Evolutionary conservation across 2,329 filamentous ascomycete genomes (phyloP).

Genomic region (Chaetomium sp.): DNA sequence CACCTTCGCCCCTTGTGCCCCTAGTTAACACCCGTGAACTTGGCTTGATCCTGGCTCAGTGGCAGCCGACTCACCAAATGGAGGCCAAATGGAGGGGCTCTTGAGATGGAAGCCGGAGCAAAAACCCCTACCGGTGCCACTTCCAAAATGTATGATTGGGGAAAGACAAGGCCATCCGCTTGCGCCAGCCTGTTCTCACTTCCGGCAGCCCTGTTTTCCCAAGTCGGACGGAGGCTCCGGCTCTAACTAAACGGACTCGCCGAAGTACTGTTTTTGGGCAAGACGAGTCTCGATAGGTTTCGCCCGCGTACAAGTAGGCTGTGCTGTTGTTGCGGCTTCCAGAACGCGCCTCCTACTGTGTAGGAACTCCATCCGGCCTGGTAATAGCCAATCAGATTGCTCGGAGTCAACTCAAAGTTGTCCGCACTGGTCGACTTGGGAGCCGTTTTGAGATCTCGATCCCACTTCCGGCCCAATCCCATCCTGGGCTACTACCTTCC

Average conservation of each 20-base stretch:
- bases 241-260: not conserved
- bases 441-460: slow-evolving; percentile 25
- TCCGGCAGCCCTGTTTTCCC: not conserved
- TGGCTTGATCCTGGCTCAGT: slow-evolving; percentile 16
- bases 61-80: not conserved
- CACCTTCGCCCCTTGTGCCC: slow-evolving; percentile 8
- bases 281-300: not conserved
- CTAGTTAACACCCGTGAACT: not conserved
- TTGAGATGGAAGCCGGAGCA: slow-evolving; percentile 5
- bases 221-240: not conserved
- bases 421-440: slow-evolving; percentile 12
- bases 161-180: not conserved
- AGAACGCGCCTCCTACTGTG: slow-evolving; percentile 5
- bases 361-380: slow-evolving; percentile 10
- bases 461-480: slow-evolving; percentile 26
- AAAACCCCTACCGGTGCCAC: slow-evolving; percentile 15
- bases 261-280: not conserved
- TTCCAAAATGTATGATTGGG: not conserved
- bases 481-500: slow-evolving; percentile 10
- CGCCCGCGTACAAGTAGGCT: not conserved
- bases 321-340: not conserved
- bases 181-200: not conserved
- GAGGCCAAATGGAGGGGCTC: slow-evolving; percentile 5
- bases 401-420: not conserved
- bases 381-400: slow-evolving; percentile 12